A percentile compares a stretch with the other conserved stretches of the same genome.
Conservation (phyloP, 2,329 filamentous ascomycete species). For the Cladosporium sp. region DNA sequence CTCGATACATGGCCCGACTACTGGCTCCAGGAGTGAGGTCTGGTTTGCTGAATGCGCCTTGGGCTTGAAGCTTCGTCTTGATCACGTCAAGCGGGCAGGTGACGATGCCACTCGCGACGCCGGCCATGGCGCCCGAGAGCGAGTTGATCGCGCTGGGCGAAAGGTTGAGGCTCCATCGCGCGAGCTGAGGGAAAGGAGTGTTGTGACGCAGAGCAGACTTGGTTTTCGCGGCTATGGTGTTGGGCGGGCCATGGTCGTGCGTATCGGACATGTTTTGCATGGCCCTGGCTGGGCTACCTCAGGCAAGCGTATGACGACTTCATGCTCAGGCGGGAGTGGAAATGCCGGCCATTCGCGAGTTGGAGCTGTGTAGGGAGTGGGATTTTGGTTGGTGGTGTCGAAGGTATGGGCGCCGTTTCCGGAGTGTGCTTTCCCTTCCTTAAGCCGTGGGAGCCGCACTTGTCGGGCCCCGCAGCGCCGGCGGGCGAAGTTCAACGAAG, state of each 20-base stretch:
- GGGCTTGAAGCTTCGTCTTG: constrained; percentile 95
- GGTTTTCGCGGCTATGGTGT: constrained; percentile 11
- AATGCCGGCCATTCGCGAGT: constrained; percentile 8
- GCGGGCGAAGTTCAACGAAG: constrained; percentile 10
- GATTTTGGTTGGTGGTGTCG: neutral
- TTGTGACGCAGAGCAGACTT: constrained; percentile 17
- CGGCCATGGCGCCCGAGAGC: constrained; percentile 79
- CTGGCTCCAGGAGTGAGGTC: constrained; percentile 25
- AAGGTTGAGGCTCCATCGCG: constrained; percentile 40
- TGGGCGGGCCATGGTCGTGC: constrained; percentile 26
- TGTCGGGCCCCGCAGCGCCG: constrained; percentile 13
- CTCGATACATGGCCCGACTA: constrained; percentile 65
- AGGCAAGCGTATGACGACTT: constrained; percentile 16
- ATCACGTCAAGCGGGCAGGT: constrained; percentile 98
- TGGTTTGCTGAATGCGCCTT: constrained; percentile 68
- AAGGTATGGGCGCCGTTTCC: constrained; percentile 4
- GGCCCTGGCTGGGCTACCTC: constrained; percentile 26
- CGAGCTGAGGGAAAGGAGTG: constrained; percentile 32
- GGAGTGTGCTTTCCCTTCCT: constrained; percentile 6
- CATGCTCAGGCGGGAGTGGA: constrained; percentile 23
- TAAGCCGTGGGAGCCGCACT: constrained; percentile 1
- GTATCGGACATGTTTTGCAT: constrained; percentile 29
- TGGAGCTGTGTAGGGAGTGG: neutral
- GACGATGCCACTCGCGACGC: constrained; percentile 87
- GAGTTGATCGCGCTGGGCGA: constrained; percentile 65